phyloP scores from a whole-genome alignment of 495 filamentous ascomycete genomes.

The Penicillium bialowiezense region DNA sequence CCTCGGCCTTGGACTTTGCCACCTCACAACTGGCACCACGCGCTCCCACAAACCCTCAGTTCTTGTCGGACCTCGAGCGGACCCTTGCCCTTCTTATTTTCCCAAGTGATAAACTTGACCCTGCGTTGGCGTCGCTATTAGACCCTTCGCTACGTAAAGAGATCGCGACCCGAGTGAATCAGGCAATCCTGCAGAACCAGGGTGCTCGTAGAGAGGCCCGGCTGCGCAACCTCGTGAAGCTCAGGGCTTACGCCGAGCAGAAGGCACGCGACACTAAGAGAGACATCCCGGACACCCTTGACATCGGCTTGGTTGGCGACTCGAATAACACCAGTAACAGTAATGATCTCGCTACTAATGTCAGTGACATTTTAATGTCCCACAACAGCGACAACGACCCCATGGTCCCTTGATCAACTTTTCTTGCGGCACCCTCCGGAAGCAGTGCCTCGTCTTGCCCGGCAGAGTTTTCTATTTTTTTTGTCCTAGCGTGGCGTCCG shows the following conservation, averaged over 20 bases:
- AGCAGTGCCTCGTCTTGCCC: too few species aligned
- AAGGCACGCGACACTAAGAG: conserved; percentile 70
- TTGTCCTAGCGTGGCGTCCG: conserved; percentile 17
- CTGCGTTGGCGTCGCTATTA: conserved; percentile 71
- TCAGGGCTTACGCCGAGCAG: conserved; percentile 83
- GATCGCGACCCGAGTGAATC: conserved; percentile 81
- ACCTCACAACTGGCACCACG: conserved; percentile 81
- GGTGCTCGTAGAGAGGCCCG: conserved; percentile 73
- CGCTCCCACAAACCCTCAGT: conserved; percentile 75
- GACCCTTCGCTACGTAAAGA: conserved; percentile 76
- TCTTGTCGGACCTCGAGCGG: conserved; percentile 82
- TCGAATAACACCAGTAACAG: conserved; percentile 29
- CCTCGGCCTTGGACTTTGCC: conserved; percentile 81
- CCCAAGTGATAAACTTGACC: conserved; percentile 69
- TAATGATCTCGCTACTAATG: conserved; percentile 23
- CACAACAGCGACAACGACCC: conserved; percentile 52
- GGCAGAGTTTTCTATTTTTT: not conserved
- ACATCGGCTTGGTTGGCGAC: conserved; percentile 62
- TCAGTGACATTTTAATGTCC: conserved; percentile 42
- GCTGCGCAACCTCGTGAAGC: conserved; percentile 71
- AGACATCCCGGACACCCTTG: conserved; percentile 68
- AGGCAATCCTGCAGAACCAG: conserved; percentile 74
- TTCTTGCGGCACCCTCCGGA: too few species aligned
- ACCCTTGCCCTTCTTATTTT: conserved; percentile 94
- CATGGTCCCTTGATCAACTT: conserved; percentile 51